A percentile compares a stretch with the other conserved stretches of the same genome.
These are phyloP conservation scores for Solanum rostratum DNA, from an alignment of 257 asterid genomes.

Conservation along the genomic window DNA sequence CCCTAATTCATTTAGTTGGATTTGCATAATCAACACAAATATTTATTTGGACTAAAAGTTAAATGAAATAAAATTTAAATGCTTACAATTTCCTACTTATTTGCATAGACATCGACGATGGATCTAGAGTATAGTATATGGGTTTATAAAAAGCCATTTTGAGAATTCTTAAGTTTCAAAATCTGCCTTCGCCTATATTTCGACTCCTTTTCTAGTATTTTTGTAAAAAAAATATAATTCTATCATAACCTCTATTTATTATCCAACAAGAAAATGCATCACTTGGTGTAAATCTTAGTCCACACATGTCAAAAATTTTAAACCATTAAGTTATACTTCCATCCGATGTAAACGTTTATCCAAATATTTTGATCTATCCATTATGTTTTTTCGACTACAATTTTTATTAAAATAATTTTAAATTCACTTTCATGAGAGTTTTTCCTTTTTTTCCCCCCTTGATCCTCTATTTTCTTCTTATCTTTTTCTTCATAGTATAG, in stretches of 20 bases:
- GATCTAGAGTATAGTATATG: neutral
- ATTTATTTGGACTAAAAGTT: neutral
- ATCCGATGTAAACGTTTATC: neutral
- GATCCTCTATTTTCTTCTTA: neutral
- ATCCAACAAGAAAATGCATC: neutral
- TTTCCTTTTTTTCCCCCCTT: neutral
- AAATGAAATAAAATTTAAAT: neutral
- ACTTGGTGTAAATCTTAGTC: neutral
- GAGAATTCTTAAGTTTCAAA: neutral
- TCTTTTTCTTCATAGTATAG: neutral
- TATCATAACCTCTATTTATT: neutral
- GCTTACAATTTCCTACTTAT: neutral
- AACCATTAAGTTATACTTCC: neutral
- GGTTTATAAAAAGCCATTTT: neutral
- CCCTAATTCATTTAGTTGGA: neutral
- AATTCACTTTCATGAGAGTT: neutral
- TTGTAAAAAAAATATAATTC: neutral
- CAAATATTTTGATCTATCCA: neutral
- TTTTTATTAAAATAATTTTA: neutral
- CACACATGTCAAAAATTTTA: neutral
- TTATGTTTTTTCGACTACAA: neutral
- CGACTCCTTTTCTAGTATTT: neutral
- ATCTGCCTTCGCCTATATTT: neutral
- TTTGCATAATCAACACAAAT: neutral
- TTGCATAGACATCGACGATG: neutral